phyloP scores from a whole-genome alignment of 352 stramenopile genomes.

The Thalassiosira exigua region DNA sequence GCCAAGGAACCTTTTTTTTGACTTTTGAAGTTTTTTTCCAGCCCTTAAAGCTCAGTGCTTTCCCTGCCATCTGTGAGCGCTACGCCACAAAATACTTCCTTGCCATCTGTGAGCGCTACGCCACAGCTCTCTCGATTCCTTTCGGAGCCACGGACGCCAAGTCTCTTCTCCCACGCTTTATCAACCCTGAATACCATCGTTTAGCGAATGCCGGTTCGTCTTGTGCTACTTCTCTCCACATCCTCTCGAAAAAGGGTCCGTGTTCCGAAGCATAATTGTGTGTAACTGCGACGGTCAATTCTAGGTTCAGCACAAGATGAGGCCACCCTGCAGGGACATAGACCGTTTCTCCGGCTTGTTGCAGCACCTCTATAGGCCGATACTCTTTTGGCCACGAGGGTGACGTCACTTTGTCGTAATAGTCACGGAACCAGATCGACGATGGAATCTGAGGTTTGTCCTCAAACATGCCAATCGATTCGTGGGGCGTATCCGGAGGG shows the following conservation, averaged over 20 bases:
- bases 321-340: slow-evolving; percentile 84
- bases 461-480: slow-evolving; percentile 67
- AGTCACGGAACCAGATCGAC: slow-evolving; percentile 79
- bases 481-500: slow-evolving; percentile 84
- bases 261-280: slow-evolving; percentile 85
- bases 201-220: slow-evolving; percentile 68
- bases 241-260: slow-evolving; percentile 55
- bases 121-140: too few relatives aligned
- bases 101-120: too few relatives aligned
- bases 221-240: slow-evolving; percentile 54
- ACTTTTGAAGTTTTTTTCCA: too few relatives aligned
- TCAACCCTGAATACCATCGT: slow-evolving; percentile 49
- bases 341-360: slow-evolving; percentile 83
- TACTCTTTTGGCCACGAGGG: slow-evolving; percentile 51
- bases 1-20: too few relatives aligned
- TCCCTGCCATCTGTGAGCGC: too few relatives aligned
- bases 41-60: too few relatives aligned
- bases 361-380: slow-evolving; percentile 69
- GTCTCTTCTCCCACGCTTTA: slow-evolving; percentile 41
- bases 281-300: slow-evolving; percentile 81
- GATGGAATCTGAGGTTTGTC: slow-evolving; percentile 74
- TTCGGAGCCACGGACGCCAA: slow-evolving; percentile 11
- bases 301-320: slow-evolving; percentile 85
- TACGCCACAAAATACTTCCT: too few relatives aligned
- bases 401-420: slow-evolving; percentile 64